Evolutionary conservation across 1,139 yeast genomes (phyloP).

Genomic region (Kodamaea plutei): DNA sequence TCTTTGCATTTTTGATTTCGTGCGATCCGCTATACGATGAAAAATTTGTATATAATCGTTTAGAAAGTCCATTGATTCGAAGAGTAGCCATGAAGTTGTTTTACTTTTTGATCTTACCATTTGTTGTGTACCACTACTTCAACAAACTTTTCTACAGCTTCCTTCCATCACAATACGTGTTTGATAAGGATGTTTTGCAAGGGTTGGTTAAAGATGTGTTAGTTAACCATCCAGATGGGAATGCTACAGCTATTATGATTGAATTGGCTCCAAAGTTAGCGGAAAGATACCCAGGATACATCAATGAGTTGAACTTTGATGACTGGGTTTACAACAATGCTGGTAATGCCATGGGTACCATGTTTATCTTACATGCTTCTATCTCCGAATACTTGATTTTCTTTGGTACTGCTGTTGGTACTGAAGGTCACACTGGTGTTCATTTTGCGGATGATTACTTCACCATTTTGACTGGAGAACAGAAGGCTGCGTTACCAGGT

Average conservation of each 20-base stretch:
- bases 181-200: conserved; percentile 48
- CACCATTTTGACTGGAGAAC: conserved; percentile 78
- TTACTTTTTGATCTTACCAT: conserved; percentile 16
- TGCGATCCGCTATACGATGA: too few relatives aligned
- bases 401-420: conserved; percentile 54
- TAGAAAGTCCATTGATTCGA: too few relatives aligned
- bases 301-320: conserved; percentile 65
- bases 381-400: conserved; percentile 71
- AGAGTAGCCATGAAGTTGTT: conserved; percentile 16
- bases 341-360: conserved; percentile 98
- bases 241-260: conserved; percentile 57
- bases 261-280: conserved; percentile 60
- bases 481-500: conserved; percentile 65
- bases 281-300: conserved; percentile 55
- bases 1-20: too few relatives aligned
- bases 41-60: too few relatives aligned
- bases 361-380: conserved; percentile 96
- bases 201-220: conserved; percentile 49
- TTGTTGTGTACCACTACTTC: conserved; percentile 27
- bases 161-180: conserved; percentile 67
- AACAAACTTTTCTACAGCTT: conserved; percentile 51
- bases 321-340: conserved; percentile 98
- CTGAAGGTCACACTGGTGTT: conserved; percentile 94
- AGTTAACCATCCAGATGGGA: conserved; percentile 51
- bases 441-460: conserved; percentile 97